Evolutionary conservation across 257 asterid genomes (phyloP), one percentile per base, ranked within the genome.

Genomic region (Gentiana macrophylla): DNA sequence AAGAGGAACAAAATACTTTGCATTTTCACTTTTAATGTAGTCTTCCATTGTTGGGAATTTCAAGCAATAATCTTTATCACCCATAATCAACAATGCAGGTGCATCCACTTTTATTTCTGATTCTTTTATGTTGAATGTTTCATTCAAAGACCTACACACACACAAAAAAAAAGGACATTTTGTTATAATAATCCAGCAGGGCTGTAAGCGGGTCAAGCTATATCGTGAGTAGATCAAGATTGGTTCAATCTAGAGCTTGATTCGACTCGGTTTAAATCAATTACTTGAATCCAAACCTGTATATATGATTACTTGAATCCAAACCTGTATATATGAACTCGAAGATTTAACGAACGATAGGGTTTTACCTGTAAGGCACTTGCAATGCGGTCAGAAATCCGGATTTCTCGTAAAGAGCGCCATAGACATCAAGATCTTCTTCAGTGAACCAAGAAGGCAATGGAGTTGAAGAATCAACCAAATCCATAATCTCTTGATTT

Each of bases 331-430:
- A 24, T 24, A 24, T 24, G 24, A 24, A 24, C 24, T 24, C 24
- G 24, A 24, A 24, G 24, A 24, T 24, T 24, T 24, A 24, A 24
- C 24, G 24, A 24, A 24, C 24, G 24, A 24, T 24, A 24, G 24
- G 24, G 24, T 24, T 24, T 24, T 72, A 82, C 88, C 94, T 81
- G 49, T 84, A 84, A 24, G 94, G 94, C 54, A 79, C 80, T 55
- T 75, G 65, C 48, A 79, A 50, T 9, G 87, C 84, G 51, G 87
- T 77, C 68, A 34, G 69, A 62, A 81, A 79, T 50, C 86, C 87
- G 37, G 88, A 84, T 7, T 79, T 84, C 5, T 70, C 69, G 53
- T 84, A 84, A 12, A 79, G 72, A 61, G 78, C 71, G 37, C 79
- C 84, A 60, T 79, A 84, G 32, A 37, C 54, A 12, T 59, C 72